Conservation (phyloP, 257 asterid genomes). For the Nicotiana sylvestris region DNA sequence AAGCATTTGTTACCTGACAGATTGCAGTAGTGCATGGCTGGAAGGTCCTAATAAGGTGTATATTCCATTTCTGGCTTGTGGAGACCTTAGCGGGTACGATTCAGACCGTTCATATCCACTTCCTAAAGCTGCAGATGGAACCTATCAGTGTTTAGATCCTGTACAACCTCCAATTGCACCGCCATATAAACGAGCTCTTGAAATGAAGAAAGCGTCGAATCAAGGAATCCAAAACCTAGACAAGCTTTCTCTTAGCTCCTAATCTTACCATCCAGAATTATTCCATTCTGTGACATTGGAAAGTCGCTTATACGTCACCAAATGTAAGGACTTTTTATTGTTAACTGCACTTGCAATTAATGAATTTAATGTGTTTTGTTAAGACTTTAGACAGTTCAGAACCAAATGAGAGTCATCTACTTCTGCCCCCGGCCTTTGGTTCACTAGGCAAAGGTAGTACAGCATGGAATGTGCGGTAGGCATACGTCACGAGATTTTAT, state of each 20-base stretch:
- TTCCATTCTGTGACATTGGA: background rate
- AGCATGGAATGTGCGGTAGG: background rate
- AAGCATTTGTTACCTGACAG: constrained; percentile 34
- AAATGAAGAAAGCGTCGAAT: constrained; percentile 78
- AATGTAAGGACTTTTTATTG: background rate
- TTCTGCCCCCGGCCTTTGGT: background rate
- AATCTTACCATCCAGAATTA: background rate
- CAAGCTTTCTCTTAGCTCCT: constrained; percentile 49
- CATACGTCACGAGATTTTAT: background rate
- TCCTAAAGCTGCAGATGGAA: constrained; percentile 65
- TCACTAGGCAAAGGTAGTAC: background rate
- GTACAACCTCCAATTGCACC: constrained; percentile 98
- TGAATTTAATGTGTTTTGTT: background rate
- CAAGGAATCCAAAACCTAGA: constrained; percentile 66
- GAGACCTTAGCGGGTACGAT: constrained; percentile 88
- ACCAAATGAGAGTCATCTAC: background rate
- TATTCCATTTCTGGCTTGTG: constrained; percentile 92
- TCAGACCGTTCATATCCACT: constrained; percentile 87
- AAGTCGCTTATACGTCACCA: background rate
- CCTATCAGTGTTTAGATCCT: constrained; percentile 77
- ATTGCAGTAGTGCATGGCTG: constrained; percentile 96
- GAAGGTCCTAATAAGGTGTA: constrained; percentile 94
- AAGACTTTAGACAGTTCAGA: background rate
- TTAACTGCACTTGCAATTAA: background rate
- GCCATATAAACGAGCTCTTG: constrained; percentile 94